Conservation (phyloP, 768 basidiomycete species). For the Lactarius sp. region DNA sequence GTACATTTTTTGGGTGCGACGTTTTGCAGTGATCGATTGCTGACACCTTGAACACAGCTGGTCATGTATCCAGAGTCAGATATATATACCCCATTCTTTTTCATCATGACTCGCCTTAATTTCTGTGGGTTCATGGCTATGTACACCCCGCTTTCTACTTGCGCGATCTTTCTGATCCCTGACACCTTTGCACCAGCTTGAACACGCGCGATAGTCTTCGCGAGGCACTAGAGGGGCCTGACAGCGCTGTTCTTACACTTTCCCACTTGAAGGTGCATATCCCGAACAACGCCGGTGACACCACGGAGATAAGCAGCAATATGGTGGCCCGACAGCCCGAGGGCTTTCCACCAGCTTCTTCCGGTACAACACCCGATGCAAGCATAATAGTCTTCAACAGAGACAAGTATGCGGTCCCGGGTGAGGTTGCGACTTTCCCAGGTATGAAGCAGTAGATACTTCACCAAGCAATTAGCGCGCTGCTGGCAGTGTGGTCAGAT, state of each 20-base stretch:
- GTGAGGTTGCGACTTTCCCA: neutral
- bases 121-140: conserved; percentile 2
- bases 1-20: neutral
- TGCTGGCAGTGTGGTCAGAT: no score
- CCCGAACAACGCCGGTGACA: neutral
- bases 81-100: neutral
- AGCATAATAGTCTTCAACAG: neutral
- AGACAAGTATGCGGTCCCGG: neutral
- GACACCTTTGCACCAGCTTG: neutral
- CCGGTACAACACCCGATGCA: neutral
- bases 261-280: neutral
- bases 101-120: conserved; percentile 1
- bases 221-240: neutral
- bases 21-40: neutral
- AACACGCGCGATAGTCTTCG: conserved; percentile 1
- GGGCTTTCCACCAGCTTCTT: neutral
- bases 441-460: neutral
- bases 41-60: neutral
- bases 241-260: neutral
- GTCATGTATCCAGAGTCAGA: neutral
- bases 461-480: neutral
- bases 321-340: neutral
- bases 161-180: neutral
- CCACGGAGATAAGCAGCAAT: neutral
- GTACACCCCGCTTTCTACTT: neutral